Conservation (phyloP, 129 eudicot genomes). For the Tanacetum coccineum region DNA sequence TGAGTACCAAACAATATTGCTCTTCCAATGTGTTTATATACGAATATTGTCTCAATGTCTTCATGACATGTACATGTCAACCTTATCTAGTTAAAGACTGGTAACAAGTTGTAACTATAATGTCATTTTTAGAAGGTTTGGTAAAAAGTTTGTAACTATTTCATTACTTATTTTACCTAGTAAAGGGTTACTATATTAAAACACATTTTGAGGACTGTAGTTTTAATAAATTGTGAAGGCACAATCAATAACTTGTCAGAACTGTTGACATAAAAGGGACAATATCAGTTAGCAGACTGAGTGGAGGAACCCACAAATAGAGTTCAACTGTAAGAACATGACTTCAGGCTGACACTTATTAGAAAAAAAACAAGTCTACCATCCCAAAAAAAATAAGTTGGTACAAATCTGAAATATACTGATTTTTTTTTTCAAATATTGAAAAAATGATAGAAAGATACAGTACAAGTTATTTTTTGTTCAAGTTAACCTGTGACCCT, state of each 20-base stretch:
- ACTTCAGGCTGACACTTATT: conserved; percentile 19
- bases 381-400: conserved; percentile 18
- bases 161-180: no score
- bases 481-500: neutral
- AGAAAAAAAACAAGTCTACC: conserved; percentile 11
- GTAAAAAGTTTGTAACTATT: no score
- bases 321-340: conserved; percentile 26
- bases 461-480: neutral
- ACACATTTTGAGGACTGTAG: conserved; percentile 22
- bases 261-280: conserved; percentile 26
- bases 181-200: neutral
- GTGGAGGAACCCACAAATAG: conserved; percentile 23
- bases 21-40: no score
- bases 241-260: conserved; percentile 18
- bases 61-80: no score
- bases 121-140: no score
- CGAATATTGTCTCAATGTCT: no score
- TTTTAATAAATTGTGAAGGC: conserved; percentile 9
- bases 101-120: no score
- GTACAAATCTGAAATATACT: no score
- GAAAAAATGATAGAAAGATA: neutral
- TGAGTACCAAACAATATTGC: no score
- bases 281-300: conserved; percentile 17
- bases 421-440: no score
- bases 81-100: no score